Conservation (phyloP, 192 early-diverging fungal genomes). For the Dimargaris xerosporica region DNA sequence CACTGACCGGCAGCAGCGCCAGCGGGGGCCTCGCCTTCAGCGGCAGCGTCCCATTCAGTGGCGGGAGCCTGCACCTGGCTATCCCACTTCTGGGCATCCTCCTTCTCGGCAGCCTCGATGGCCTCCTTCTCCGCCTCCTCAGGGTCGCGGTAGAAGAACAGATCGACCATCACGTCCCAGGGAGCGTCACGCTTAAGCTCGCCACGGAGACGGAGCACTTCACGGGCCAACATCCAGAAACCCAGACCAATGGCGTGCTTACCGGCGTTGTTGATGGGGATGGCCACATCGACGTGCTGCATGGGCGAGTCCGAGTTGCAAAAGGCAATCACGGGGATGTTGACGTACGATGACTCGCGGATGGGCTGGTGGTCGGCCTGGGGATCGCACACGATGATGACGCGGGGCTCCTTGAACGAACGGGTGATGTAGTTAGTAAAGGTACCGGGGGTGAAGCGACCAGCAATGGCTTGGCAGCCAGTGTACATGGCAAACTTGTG, state of each 20-base stretch:
- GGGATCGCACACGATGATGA: constrained; percentile 96
- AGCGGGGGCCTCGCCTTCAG: constrained; percentile 16
- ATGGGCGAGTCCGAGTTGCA: constrained; percentile 95
- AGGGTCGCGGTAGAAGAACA: constrained; percentile 99
- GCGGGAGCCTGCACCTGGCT: background rate
- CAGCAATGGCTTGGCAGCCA: constrained; percentile 96
- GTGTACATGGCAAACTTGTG: constrained; percentile 98
- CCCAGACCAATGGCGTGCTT: constrained; percentile 98
- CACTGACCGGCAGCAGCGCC: constrained; percentile 24
- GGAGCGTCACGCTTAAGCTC: constrained; percentile 63
- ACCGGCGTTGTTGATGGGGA: constrained; percentile 99
- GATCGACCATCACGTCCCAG: constrained; percentile 99
- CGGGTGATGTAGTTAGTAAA: constrained; percentile 99
- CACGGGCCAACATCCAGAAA: constrained; percentile 95
- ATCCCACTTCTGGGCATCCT: constrained; percentile 24
- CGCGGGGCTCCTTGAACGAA: constrained; percentile 97
- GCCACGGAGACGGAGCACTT: constrained; percentile 96
- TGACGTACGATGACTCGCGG: constrained; percentile 98
- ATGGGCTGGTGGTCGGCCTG: constrained; percentile 97
- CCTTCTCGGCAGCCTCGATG: constrained; percentile 41
- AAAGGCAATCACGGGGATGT: constrained; percentile 99
- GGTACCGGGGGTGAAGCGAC: constrained; percentile 99
- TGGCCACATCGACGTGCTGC: constrained; percentile 90
- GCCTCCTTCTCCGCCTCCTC: constrained; percentile 94
- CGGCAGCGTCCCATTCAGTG: constrained; percentile 28